Conservation (phyloP, 768 basidiomycete species). For the Imleria badia region DNA sequence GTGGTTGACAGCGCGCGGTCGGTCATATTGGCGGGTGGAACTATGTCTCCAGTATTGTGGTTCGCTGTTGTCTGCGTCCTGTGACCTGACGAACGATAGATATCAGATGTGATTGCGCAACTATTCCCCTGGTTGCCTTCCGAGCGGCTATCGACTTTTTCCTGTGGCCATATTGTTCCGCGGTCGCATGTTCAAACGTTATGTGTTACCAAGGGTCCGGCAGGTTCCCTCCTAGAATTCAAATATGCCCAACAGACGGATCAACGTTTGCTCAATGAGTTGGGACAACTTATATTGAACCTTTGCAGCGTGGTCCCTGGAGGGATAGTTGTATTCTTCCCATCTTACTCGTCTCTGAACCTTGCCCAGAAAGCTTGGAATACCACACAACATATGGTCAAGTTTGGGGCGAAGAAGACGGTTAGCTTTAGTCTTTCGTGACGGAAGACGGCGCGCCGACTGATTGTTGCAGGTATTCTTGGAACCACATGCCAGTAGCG, state of each 20-base stretch:
- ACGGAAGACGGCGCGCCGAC: background rate
- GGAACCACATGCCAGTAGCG: constrained; percentile 72
- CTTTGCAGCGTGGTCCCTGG: constrained; percentile 74
- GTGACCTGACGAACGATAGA: constrained; percentile 43
- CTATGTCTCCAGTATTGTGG: constrained; percentile 87
- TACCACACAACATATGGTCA: constrained; percentile 56
- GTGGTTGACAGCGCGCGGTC: constrained; percentile 77
- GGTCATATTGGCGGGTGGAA: constrained; percentile 93
- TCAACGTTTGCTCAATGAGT: constrained; percentile 64
- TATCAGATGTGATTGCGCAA: constrained; percentile 82
- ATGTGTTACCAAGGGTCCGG: constrained; percentile 72
- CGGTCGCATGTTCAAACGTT: constrained; percentile 72
- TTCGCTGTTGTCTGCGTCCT: background rate
- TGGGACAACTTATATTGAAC: constrained; percentile 84
- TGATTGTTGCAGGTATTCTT: constrained; percentile 68
- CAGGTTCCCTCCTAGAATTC: constrained; percentile 74
- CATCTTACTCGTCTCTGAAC: constrained; percentile 84
- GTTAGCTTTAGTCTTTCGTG: constrained; percentile 36
- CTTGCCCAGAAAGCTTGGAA: constrained; percentile 66
- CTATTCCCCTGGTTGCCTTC: constrained; percentile 66
- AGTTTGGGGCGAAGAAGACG: constrained; percentile 71
- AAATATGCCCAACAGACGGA: constrained; percentile 76
- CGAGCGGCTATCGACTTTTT: constrained; percentile 72
- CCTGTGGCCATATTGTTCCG: constrained; percentile 93
- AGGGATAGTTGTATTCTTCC: constrained; percentile 93